Conservation (phyloP, 495 filamentous ascomycete genomes). For the Daldinia grandis region DNA sequence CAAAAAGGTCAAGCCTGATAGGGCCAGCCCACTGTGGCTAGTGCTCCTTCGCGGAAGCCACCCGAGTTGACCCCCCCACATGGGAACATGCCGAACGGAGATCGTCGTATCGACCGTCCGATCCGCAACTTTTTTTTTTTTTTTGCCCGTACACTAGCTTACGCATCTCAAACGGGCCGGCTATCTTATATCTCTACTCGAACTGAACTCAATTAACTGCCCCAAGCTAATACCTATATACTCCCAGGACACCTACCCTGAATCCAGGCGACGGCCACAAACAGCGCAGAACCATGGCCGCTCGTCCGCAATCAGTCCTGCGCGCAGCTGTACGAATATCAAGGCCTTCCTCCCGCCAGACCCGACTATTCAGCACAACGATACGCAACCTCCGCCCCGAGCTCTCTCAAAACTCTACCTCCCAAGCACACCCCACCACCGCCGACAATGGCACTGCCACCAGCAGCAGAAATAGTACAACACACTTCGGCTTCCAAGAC, state of each 20-base stretch:
- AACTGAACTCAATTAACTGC: neutral
- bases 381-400: conserved; percentile 17
- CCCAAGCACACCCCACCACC: conserved; percentile 8
- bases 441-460: neutral
- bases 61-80: conserved; percentile 15
- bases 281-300: conserved; percentile 36
- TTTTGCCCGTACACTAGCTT: conserved; percentile 26
- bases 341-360: conserved; percentile 7
- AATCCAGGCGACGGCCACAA: conserved; percentile 25
- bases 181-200: neutral
- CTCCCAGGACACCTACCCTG: conserved; percentile 6
- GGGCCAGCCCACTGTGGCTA: conserved; percentile 18
- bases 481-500: conserved; percentile 89
- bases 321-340: conserved; percentile 36
- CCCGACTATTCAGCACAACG: conserved; percentile 30
- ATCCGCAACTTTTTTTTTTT: conserved; percentile 29
- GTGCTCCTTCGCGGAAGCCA: conserved; percentile 15
- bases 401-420: conserved; percentile 14
- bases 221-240: too few species aligned
- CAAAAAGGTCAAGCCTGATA: neutral
- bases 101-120: conserved; percentile 21
- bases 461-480: conserved; percentile 57
- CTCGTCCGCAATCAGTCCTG: conserved; percentile 23
- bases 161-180: conserved; percentile 1
- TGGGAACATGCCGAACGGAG: conserved; percentile 19